phyloP scores from a whole-genome alignment of 805 yeast species.

The Kuraishia hungarica region DNA sequence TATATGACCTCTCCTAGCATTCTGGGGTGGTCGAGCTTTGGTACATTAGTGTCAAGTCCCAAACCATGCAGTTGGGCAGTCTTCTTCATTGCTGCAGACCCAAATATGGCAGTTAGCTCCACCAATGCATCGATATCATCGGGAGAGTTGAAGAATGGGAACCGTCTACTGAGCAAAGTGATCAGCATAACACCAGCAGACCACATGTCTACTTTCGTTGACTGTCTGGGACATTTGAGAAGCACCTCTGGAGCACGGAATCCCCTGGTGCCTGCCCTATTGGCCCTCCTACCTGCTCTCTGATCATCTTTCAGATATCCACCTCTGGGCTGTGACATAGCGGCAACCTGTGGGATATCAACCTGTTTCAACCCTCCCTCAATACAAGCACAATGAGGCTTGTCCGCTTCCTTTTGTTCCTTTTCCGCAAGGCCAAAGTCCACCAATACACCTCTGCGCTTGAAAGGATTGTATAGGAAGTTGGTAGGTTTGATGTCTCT shows the following conservation, averaged over 20 bases:
- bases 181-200: conserved; percentile 84
- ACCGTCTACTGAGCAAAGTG: conserved; percentile 68
- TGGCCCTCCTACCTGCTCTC: conserved; percentile 85
- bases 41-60: conserved; percentile 63
- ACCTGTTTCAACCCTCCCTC: conserved; percentile 24
- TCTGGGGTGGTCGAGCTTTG: conserved; percentile 36
- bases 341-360: conserved; percentile 25
- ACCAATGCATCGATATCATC: conserved; percentile 90
- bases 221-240: conserved; percentile 77
- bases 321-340: conserved; percentile 20
- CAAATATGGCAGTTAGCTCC: conserved; percentile 78
- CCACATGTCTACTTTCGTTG: conserved; percentile 83
- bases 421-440: conserved; percentile 91
- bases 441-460: conserved; percentile 70
- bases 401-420: conserved; percentile 22
- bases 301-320: conserved; percentile 86
- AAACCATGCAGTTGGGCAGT: conserved; percentile 85
- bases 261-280: conserved; percentile 95
- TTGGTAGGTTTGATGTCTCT: conserved; percentile 82
- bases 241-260: conserved; percentile 92
- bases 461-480: conserved; percentile 59
- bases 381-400: conserved; percentile 48
- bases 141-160: conserved; percentile 89
- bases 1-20: conserved; percentile 32
- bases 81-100: conserved; percentile 59